Conservation (phyloP, 2,329 filamentous ascomycete genomes). For the Bipolaris oryzae region DNA sequence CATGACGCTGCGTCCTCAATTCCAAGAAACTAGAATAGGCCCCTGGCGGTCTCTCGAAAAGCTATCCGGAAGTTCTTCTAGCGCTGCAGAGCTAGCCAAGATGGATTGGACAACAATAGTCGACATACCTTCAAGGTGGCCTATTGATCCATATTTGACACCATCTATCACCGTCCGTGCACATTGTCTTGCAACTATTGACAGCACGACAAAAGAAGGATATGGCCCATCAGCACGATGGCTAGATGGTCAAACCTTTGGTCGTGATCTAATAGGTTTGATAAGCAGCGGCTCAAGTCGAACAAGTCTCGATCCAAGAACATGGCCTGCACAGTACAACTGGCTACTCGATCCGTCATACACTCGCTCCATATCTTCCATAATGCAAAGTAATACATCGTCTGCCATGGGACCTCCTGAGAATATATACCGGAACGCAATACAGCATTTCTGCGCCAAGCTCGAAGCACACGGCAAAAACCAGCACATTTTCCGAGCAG, state of each 20-base stretch:
- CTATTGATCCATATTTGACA: background rate
- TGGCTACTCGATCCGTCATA: constrained; percentile 13
- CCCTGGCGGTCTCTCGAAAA: constrained; percentile 19
- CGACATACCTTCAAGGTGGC: constrained; percentile 8
- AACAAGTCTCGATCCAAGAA: background rate
- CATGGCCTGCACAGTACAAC: constrained; percentile 12
- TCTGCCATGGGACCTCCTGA: background rate
- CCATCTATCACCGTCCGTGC: constrained; percentile 9
- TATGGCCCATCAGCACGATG: background rate
- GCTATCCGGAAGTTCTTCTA: background rate
- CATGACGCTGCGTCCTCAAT: constrained; percentile 10
- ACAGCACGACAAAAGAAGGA: background rate
- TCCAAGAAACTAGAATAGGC: constrained; percentile 11
- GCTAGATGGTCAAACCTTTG: constrained; percentile 7
- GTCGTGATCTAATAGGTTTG: constrained; percentile 1
- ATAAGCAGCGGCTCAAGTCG: background rate
- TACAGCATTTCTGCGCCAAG: constrained; percentile 15
- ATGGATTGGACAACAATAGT: constrained; percentile 9
- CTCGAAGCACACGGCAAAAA: constrained; percentile 5
- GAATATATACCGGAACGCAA: background rate
- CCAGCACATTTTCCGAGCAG: constrained; percentile 16
- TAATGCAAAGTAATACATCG: background rate
- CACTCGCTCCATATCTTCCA: background rate
- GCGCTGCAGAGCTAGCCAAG: background rate
- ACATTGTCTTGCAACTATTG: constrained; percentile 17